Conservation (phyloP, 2,329 filamentous ascomycete species). For the Aspergillus cejpii region DNA sequence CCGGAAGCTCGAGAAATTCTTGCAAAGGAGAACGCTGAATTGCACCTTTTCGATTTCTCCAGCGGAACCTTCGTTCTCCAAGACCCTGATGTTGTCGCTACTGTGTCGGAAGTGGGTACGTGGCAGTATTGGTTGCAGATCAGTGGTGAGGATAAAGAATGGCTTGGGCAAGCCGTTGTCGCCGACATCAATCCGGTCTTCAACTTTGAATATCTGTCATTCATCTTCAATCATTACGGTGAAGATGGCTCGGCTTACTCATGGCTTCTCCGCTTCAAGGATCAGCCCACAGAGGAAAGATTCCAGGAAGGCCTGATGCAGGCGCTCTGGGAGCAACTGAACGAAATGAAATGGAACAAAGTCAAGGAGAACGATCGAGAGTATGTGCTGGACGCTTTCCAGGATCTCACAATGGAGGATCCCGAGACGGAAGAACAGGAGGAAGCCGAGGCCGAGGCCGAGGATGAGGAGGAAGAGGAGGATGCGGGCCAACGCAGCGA, state of each 20-base stretch:
- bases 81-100: constrained; percentile 66
- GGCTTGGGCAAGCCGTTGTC: constrained; percentile 77
- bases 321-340: constrained; percentile 91
- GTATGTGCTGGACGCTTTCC: constrained; percentile 92
- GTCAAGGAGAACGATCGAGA: constrained; percentile 87
- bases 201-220: constrained; percentile 97
- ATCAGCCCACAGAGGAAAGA: constrained; percentile 68
- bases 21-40: constrained; percentile 67
- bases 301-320: constrained; percentile 95
- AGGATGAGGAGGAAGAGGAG: constrained; percentile 55
- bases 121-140: constrained; percentile 98
- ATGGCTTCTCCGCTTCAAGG: constrained; percentile 88
- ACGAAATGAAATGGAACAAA: constrained; percentile 90
- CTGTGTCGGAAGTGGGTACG: constrained; percentile 75
- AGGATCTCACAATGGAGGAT: constrained; percentile 89
- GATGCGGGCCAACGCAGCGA: constrained; percentile 64
- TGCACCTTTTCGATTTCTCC: constrained; percentile 89
- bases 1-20: constrained; percentile 69
- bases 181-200: constrained; percentile 96
- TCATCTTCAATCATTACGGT: constrained; percentile 97
- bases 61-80: constrained; percentile 79
- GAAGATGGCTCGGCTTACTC: constrained; percentile 86
- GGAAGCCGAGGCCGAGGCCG: constrained; percentile 48
- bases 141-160: constrained; percentile 65
- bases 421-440: constrained; percentile 52